Evolutionary conservation across 441 rosid species (phyloP), one percentile per base, ranked within the genome.

Genomic region (Aleurites moluccanus): DNA sequence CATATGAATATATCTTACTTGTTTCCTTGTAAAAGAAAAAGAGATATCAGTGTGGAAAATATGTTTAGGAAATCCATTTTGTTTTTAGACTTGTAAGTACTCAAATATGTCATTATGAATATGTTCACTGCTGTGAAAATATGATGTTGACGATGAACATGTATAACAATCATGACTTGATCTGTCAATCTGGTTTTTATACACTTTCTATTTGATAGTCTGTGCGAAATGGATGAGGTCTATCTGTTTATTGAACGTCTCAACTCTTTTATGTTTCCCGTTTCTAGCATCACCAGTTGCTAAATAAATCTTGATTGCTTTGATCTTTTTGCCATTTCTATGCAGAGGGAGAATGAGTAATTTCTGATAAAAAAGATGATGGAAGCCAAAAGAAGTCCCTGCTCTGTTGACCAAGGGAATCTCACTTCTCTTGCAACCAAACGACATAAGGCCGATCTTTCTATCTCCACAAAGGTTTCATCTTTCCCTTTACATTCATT

Each of bases 301-400:
- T 71, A 25, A 30, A 47, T 63, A 42, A 50, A 47, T 61, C 21
- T 59, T 40, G 67, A 25, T 63, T 67, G 50, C 65, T 56, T 35
- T 76, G 27, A n/a, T 47, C 30, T 50, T 63, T 72, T 73, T 73
- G 64, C 35, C 33, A 25, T 73, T 80, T 73, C 49, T 4, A 18
- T 82, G 71, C 73, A 83, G 40, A 38, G 80, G 88, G 82, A 86
- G 84, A 78, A 71, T 67, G 82, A 80, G 80, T 79, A 70, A 74
- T 83, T 38, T 80, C 77, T 81, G 28, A 75, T 73, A 40, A 52
- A 52, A 77, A 88, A 83, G 86, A 88, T 93, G 92, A 91, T 92
- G 86, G 93, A 95, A 85, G 84, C 88, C 82, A 93, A 95, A 83
- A 82, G 87, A 68, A 87, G 86, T 65, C 88, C 91, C 13, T 95